phyloP scores from a whole-genome alignment of 441 rosid genomes.

The Erodium trifolium region DNA sequence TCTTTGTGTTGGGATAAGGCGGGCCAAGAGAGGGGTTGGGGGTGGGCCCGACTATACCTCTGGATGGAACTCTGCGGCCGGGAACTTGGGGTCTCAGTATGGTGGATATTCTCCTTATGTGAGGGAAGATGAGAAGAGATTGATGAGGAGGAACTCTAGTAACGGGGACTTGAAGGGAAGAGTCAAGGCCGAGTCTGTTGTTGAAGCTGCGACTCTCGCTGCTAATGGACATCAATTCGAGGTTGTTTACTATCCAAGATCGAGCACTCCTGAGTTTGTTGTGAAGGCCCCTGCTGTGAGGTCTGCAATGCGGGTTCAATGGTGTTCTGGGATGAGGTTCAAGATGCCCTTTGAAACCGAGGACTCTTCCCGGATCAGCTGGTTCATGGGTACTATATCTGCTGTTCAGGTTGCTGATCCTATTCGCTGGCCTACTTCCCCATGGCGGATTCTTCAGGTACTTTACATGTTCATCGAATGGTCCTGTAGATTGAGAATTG shows the following conservation, averaged over 20 bases:
- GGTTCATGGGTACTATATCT: constrained; percentile 94
- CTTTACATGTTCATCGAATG: neutral
- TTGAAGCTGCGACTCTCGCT: constrained; percentile 69
- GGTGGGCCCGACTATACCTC: constrained; percentile 55
- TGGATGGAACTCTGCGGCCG: constrained; percentile 52
- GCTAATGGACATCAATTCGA: constrained; percentile 64
- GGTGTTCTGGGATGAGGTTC: constrained; percentile 92
- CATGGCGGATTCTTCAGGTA: constrained; percentile 93
- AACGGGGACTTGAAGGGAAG: constrained; percentile 37
- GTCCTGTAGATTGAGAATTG: neutral
- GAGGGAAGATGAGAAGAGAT: constrained; percentile 38
- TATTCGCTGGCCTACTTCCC: constrained; percentile 81
- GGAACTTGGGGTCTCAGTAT: constrained; percentile 20
- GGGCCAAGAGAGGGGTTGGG: constrained; percentile 64
- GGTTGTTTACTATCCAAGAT: constrained; percentile 79
- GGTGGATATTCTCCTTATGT: constrained; percentile 46
- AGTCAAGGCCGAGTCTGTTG: constrained; percentile 52
- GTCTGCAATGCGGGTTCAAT: constrained; percentile 66
- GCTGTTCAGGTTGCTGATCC: constrained; percentile 74
- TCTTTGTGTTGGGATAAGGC: constrained; percentile 81
- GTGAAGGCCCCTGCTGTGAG: constrained; percentile 60
- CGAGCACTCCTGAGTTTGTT: constrained; percentile 73
- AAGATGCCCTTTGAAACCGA: constrained; percentile 96
- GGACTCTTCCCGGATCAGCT: constrained; percentile 85
- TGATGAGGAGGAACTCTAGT: constrained; percentile 28